Conservation (phyloP, 164 flowering plant species). For the Piper longum region DNA sequence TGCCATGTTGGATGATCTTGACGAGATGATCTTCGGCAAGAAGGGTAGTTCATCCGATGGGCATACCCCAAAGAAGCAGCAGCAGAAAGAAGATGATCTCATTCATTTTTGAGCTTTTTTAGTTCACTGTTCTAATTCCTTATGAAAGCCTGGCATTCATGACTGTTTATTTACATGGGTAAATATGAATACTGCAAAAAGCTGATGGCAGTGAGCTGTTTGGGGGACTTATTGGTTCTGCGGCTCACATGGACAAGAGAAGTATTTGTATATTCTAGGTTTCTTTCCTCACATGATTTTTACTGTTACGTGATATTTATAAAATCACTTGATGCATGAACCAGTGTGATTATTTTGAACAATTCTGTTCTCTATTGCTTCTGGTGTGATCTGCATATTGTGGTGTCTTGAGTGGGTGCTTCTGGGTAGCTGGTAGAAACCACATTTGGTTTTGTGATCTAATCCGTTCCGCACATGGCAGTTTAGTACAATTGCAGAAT, state of each 20-base stretch:
- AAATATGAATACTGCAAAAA: not conserved
- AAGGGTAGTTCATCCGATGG: constrained; percentile 54
- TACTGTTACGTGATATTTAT: not conserved
- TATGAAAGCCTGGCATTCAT: constrained; percentile 5
- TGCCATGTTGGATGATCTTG: constrained; percentile 88
- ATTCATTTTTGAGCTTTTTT: constrained; percentile 35
- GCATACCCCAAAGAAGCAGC: constrained; percentile 43
- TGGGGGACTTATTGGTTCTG: not conserved
- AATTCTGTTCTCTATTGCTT: not conserved
- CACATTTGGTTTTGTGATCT: too few species aligned
- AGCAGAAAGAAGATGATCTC: constrained; percentile 63
- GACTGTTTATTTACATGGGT: not conserved
- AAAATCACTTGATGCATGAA: not conserved
- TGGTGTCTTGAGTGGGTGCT: too few species aligned
- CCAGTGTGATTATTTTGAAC: not conserved
- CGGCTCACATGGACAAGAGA: not conserved
- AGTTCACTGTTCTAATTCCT: too few species aligned
- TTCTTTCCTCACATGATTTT: not conserved
- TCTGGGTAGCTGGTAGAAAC: too few species aligned
- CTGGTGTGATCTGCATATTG: too few species aligned
- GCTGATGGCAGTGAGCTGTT: not conserved
- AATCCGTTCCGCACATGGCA: too few species aligned
- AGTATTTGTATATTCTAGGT: not conserved
- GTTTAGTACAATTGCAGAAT: too few species aligned
- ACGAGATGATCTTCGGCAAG: constrained; percentile 96